Conservation (phyloP, 2,329 filamentous ascomycete species). For the Epichloe elymi region DNA sequence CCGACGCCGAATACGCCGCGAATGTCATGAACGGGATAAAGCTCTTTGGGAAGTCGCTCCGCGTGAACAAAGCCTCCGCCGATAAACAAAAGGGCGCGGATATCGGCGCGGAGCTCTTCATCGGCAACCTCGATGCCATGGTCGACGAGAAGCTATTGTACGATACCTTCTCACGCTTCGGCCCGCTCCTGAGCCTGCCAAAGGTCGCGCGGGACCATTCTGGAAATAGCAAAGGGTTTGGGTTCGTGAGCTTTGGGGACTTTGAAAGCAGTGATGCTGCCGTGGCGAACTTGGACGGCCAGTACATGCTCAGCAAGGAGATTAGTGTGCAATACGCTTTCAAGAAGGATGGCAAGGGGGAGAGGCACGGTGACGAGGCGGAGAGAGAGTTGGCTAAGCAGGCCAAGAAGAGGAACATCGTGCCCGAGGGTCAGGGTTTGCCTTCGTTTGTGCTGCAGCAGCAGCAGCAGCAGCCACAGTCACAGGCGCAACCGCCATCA, state of each 20-base stretch:
- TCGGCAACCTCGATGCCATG: constrained; percentile 89
- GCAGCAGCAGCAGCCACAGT: constrained; percentile 25
- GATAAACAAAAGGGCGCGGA: constrained; percentile 91
- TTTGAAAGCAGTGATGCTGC: constrained; percentile 92
- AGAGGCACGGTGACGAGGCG: constrained; percentile 87
- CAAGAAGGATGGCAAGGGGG: constrained; percentile 97
- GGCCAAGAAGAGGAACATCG: constrained; percentile 87
- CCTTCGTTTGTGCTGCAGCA: constrained; percentile 55
- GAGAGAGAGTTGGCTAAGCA: constrained; percentile 85
- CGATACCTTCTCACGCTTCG: constrained; percentile 88
- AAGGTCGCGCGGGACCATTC: constrained; percentile 88
- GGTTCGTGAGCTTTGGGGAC: constrained; percentile 83
- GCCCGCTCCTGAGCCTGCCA: constrained; percentile 67
- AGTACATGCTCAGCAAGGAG: constrained; percentile 95
- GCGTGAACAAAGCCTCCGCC: constrained; percentile 84
- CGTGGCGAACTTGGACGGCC: constrained; percentile 83
- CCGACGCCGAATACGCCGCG: constrained; percentile 92
- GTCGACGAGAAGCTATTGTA: constrained; percentile 93
- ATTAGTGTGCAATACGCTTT: constrained; percentile 96
- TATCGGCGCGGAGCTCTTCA: constrained; percentile 91
- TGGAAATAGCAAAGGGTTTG: constrained; percentile 86
- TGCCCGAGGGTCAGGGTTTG: constrained; percentile 64
- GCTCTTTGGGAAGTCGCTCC: constrained; percentile 84
- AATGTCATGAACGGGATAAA: constrained; percentile 94
- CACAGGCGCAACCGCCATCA: background rate